Percentiles rank a stretch among this genome's conserved stretches.
These are phyloP conservation scores for Amanita polypyramis DNA, from an alignment of 768 basidiomycete genomes.

Conservation along the genomic window DNA sequence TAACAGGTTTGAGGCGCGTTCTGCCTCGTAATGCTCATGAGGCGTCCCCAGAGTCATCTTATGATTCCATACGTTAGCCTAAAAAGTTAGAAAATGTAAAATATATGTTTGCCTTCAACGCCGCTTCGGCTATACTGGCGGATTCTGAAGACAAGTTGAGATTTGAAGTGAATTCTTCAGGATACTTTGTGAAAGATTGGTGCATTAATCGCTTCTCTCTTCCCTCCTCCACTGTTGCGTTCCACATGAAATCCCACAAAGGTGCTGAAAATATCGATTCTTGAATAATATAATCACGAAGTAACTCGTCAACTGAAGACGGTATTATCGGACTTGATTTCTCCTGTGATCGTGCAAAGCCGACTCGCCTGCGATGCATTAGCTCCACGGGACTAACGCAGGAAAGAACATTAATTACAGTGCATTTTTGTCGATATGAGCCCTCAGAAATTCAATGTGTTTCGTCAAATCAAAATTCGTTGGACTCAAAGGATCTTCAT, in stretches of 20 bases:
- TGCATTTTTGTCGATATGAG: conserved; percentile 76
- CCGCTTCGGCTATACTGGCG: conserved; percentile 51
- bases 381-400: conserved; percentile 2
- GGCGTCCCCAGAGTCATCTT: conserved; percentile 77
- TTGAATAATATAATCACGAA: conserved; percentile 36
- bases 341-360: conserved; percentile 39
- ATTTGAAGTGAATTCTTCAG: conserved; percentile 25
- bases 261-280: conserved; percentile 33
- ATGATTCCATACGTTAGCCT: neutral
- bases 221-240: conserved; percentile 56
- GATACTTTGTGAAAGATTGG: conserved; percentile 39
- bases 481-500: conserved; percentile 55
- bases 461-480: conserved; percentile 70
- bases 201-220: conserved; percentile 60
- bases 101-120: conserved; percentile 47
- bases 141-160: conserved; percentile 25
- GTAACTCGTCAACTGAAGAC: conserved; percentile 30
- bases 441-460: conserved; percentile 76
- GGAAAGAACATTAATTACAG: conserved; percentile 45
- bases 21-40: conserved; percentile 53
- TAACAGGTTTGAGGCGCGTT: conserved; percentile 47
- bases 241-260: conserved; percentile 71
- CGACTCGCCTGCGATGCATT: conserved; percentile 39
- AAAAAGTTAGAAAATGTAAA: neutral
- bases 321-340: conserved; percentile 26